Evolutionary conservation across 106 monocot genomes (phyloP).

Genomic region (Narthecium ossifragum): DNA sequence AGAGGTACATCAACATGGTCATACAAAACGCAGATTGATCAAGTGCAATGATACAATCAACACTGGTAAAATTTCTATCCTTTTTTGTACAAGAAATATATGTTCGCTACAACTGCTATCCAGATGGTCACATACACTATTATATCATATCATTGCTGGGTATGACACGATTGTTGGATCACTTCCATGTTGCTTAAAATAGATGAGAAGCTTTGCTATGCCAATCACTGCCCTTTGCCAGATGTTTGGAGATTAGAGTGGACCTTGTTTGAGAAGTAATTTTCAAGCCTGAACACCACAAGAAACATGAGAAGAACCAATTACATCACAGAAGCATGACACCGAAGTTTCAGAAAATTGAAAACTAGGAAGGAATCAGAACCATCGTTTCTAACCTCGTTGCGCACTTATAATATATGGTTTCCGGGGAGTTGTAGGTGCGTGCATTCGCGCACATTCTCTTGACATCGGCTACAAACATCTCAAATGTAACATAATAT

Average conservation of each 20-base stretch:
- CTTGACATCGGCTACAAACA: slow-evolving; percentile 90
- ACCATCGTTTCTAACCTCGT: slow-evolving; percentile 33
- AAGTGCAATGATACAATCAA: too few relatives aligned
- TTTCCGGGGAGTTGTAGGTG: slow-evolving; percentile 93
- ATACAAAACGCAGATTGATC: too few relatives aligned
- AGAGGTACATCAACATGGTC: too few relatives aligned
- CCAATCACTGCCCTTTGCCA: slow-evolving; percentile 13
- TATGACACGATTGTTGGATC: too few relatives aligned
- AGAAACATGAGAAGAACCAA: neutral
- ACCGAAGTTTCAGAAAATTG: neutral
- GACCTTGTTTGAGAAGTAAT: slow-evolving; percentile 57
- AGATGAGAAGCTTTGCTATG: too few relatives aligned
- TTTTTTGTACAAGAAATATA: too few relatives aligned
- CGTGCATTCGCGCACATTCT: slow-evolving; percentile 89
- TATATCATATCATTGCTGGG: too few relatives aligned
- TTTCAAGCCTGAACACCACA: slow-evolving; percentile 50
- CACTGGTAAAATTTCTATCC: too few relatives aligned
- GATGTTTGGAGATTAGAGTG: slow-evolving; percentile 39
- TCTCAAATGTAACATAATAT: slow-evolving; percentile 95
- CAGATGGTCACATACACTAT: too few relatives aligned
- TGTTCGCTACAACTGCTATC: too few relatives aligned
- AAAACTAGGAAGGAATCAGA: neutral
- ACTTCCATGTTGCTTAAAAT: too few relatives aligned
- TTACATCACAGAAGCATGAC: neutral
- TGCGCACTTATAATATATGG: slow-evolving; percentile 95